Conservation (phyloP, 768 basidiomycete genomes). For the Amanita pallidorosea region DNA sequence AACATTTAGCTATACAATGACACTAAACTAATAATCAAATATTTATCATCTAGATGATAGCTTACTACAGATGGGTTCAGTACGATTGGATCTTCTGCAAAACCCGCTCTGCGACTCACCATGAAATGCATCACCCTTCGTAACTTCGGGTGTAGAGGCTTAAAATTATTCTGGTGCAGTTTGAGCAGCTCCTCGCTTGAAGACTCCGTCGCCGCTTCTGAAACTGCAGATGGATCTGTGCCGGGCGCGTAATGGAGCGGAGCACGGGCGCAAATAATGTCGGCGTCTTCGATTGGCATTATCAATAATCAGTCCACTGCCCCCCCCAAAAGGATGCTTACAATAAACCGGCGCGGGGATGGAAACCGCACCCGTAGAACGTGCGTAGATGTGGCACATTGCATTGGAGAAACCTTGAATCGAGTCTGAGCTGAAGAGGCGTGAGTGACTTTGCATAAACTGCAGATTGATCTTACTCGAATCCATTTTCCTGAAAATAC, state of each 20-base stretch:
- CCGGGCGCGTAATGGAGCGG: conserved; percentile 73
- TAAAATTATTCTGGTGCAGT: conserved; percentile 42
- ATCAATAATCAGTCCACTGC: background rate
- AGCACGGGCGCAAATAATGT: conserved; percentile 72
- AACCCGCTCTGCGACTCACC: conserved; percentile 13
- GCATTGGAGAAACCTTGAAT: conserved; percentile 63
- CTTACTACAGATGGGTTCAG: background rate
- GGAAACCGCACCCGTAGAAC: conserved; percentile 73
- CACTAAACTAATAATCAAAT: background rate
- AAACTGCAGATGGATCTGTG: conserved; percentile 44
- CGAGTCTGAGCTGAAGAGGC: conserved; percentile 39
- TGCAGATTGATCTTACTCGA: conserved; percentile 31
- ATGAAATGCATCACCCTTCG: conserved; percentile 51
- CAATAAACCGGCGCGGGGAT: conserved; percentile 84
- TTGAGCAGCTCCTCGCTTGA: conserved; percentile 31
- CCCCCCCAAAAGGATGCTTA: conserved; percentile 19
- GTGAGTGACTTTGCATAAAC: background rate
- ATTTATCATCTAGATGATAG: background rate
- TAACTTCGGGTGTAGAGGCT: conserved; percentile 43
- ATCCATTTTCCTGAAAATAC: conserved; percentile 34
- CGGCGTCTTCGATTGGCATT: conserved; percentile 46
- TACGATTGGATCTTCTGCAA: background rate
- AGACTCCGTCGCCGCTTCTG: conserved; percentile 31
- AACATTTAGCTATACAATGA: background rate
- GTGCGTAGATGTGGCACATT: conserved; percentile 71